phyloP scores from a whole-genome alignment of 2,329 filamentous ascomycete genomes.

The Xylariaceae sp. region DNA sequence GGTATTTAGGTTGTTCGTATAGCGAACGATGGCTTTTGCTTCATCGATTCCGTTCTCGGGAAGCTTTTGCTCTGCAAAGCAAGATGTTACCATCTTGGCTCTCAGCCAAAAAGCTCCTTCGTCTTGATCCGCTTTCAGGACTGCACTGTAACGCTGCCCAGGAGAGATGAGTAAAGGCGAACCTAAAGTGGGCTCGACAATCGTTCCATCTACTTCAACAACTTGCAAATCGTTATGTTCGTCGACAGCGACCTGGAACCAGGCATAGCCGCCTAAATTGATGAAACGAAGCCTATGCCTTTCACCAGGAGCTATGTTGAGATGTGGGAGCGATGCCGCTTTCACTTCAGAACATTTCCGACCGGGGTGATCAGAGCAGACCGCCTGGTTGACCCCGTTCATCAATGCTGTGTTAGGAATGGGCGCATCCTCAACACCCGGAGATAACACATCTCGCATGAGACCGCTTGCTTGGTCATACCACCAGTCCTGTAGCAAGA shows the following conservation, averaged over 20 bases:
- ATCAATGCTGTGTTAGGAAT: slow-evolving; percentile 55
- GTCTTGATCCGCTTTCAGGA: slow-evolving; percentile 66
- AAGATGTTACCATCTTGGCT: slow-evolving; percentile 65
- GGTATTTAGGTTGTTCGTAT: slow-evolving; percentile 36
- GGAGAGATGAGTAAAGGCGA: slow-evolving; percentile 70
- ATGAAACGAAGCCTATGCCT: slow-evolving; percentile 72
- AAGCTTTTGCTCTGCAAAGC: slow-evolving; percentile 60
- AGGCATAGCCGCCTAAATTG: slow-evolving; percentile 74
- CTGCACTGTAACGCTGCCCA: slow-evolving; percentile 73
- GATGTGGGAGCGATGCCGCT: slow-evolving; percentile 46
- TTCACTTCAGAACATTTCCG: slow-evolving; percentile 53
- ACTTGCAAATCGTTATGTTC: slow-evolving; percentile 61
- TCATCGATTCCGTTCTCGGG: slow-evolving; percentile 52
- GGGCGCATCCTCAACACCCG: slow-evolving; percentile 51
- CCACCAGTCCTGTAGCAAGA: slow-evolving; percentile 76
- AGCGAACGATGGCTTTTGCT: slow-evolving; percentile 57
- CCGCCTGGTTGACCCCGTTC: slow-evolving; percentile 50
- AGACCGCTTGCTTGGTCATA: slow-evolving; percentile 58
- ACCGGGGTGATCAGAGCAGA: slow-evolving; percentile 47
- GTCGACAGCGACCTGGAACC: slow-evolving; percentile 75
- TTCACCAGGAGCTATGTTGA: slow-evolving; percentile 59
- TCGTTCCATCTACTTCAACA: slow-evolving; percentile 74
- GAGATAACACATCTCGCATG: slow-evolving; percentile 47
- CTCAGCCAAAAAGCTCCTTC: slow-evolving; percentile 68
- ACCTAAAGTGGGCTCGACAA: slow-evolving; percentile 65